phyloP scores from a whole-genome alignment of 345 rosid species.

The Euphorbia peplus region DNA sequence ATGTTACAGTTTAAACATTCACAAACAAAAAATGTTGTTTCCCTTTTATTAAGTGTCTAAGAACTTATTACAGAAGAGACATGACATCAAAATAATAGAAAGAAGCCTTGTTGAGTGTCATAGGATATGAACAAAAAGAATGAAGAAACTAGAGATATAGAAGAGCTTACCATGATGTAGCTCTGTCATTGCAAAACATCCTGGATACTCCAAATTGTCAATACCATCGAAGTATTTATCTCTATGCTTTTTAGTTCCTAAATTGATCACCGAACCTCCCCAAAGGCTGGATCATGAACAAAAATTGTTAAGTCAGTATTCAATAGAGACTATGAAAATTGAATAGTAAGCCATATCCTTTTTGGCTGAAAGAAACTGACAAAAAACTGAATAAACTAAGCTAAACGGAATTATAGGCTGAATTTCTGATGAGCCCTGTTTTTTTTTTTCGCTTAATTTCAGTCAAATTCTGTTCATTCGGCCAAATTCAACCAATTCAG shows the following conservation, averaged over 20 bases:
- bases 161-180: slow-evolving; percentile 80
- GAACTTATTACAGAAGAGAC: neutral
- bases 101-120: neutral
- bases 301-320: neutral
- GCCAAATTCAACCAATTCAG: too few relatives aligned
- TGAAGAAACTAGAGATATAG: neutral
- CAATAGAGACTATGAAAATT: neutral
- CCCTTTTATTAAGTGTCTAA: neutral
- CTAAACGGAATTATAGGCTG: too few relatives aligned
- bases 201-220: slow-evolving; percentile 78
- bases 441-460: too few relatives aligned
- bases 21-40: neutral
- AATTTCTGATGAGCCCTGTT: too few relatives aligned
- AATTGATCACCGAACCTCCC: slow-evolving; percentile 93
- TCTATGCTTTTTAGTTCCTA: slow-evolving; percentile 93
- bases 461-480: too few relatives aligned
- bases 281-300: slow-evolving; percentile 89
- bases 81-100: neutral
- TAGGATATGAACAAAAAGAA: neutral
- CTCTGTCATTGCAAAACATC: slow-evolving; percentile 99
- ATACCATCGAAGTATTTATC: slow-evolving; percentile 85
- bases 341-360: neutral
- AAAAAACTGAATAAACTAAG: too few relatives aligned
- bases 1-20: neutral
- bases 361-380: too few relatives aligned